phyloP scores from a whole-genome alignment of 139 green algal species.

The Pedinophyceae sp. region DNA sequence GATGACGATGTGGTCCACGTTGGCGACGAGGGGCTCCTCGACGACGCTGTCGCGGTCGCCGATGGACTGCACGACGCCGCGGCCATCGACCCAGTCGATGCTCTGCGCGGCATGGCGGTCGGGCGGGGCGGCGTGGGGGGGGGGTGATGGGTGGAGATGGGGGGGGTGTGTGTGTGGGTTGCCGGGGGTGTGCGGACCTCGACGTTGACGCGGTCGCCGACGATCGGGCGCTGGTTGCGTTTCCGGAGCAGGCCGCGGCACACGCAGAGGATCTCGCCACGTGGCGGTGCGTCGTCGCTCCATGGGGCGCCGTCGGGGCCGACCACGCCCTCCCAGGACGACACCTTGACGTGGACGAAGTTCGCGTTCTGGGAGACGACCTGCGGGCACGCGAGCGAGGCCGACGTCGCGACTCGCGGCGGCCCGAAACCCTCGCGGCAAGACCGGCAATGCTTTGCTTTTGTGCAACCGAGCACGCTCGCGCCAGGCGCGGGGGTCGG shows the following conservation, averaged over 20 bases:
- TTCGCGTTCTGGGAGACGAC: background rate
- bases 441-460: no score
- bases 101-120: no score
- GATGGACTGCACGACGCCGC: constrained; percentile 60
- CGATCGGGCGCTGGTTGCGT: constrained; percentile 65
- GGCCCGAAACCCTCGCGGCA: no score
- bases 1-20: constrained; percentile 80
- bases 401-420: background rate
- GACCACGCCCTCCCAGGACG: background rate
- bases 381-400: background rate
- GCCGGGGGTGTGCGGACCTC: no score
- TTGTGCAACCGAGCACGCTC: no score
- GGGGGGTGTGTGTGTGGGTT: no score
- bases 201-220: constrained; percentile 69
- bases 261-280: constrained; percentile 64
- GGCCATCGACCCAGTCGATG: constrained; percentile 63
- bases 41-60: constrained; percentile 39
- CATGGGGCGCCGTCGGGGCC: no score
- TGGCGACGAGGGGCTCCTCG: constrained; percentile 69
- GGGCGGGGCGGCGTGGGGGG: no score
- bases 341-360: background rate
- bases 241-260: constrained; percentile 78
- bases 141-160: no score
- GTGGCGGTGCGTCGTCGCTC: background rate
- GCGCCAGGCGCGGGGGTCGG: no score